These are phyloP conservation scores for Musa itinerans DNA, from an alignment of 176 grass and related monocot species.

Conservation along the genomic window DNA sequence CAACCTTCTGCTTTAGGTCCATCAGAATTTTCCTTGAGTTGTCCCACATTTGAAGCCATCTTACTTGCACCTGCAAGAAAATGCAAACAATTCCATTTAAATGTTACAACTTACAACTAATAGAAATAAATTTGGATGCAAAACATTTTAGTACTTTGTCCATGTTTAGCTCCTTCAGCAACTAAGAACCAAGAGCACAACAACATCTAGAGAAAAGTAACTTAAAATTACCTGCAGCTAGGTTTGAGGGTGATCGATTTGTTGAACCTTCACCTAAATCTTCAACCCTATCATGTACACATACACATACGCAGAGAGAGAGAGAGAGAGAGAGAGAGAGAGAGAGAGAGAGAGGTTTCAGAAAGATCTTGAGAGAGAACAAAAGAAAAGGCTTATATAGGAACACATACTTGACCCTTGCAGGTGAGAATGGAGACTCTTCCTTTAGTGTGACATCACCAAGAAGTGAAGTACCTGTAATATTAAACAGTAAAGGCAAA, in stretches of 20 bases:
- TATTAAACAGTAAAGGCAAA: conserved; percentile 5
- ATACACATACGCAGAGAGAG: background rate
- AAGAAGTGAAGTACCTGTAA: conserved; percentile 47
- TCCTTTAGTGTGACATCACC: conserved; percentile 61
- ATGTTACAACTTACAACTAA: background rate
- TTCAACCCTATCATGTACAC: conserved; percentile 46
- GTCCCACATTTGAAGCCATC: conserved; percentile 60
- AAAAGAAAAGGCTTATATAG: conserved; percentile 11
- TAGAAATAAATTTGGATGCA: background rate
- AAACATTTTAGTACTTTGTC: background rate
- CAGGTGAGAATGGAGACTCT: conserved; percentile 93
- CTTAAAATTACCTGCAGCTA: conserved; percentile 47
- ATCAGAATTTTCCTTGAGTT: conserved; percentile 61
- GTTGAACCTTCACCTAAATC: conserved; percentile 60
- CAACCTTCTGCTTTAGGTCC: conserved; percentile 68
- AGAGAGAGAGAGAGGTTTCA: conserved; percentile 10
- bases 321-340: background rate
- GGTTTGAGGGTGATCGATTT: conserved; percentile 52
- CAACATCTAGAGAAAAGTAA: conserved; percentile 8
- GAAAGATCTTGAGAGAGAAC: conserved; percentile 12
- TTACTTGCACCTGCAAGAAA: conserved; percentile 64
- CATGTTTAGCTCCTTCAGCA: background rate
- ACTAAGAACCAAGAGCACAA: background rate
- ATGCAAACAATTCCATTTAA: background rate
- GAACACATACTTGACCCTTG: conserved; percentile 68